A percentile compares a stretch with the other conserved stretches of the same genome.
phyloP scores from a whole-genome alignment of 176 grass and related monocot genomes.

The Dactylis glomerata region DNA sequence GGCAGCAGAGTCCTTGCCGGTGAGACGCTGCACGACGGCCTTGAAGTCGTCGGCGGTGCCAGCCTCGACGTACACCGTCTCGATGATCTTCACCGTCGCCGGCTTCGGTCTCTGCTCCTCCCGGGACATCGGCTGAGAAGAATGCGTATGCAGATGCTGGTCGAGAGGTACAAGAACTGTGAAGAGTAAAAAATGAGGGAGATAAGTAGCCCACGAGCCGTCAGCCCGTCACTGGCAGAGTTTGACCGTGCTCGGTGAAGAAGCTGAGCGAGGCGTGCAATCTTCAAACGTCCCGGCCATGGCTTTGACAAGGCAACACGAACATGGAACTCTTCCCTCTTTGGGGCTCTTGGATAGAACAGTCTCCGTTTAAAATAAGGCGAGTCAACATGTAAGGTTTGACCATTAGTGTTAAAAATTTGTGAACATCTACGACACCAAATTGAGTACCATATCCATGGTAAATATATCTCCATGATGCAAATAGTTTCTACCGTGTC shows the following conservation, averaged over 20 bases:
- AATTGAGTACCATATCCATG: background rate
- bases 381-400: background rate
- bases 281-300: slow-evolving; percentile 7
- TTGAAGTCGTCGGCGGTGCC: slow-evolving; percentile 54
- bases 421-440: background rate
- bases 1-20: slow-evolving; percentile 36
- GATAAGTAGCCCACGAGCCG: slow-evolving; percentile 14
- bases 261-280: slow-evolving; percentile 2
- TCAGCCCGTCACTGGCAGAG: slow-evolving; percentile 27
- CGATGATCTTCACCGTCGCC: slow-evolving; percentile 58
- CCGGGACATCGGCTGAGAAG: slow-evolving; percentile 45
- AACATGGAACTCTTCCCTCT: slow-evolving; percentile 24
- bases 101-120: slow-evolving; percentile 11
- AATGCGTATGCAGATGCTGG: background rate
- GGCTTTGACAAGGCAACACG: background rate
- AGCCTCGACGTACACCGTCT: slow-evolving; percentile 67
- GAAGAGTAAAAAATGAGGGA: background rate
- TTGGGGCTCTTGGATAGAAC: background rate
- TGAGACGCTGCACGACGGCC: slow-evolving; percentile 66
- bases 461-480: background rate
- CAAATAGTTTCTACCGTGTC: no score
- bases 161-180: background rate
- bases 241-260: slow-evolving; percentile 2
- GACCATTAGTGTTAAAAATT: background rate
- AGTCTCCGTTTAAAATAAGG: background rate